These are phyloP conservation scores for Priceomyces haplophilus DNA, from an alignment of 805 yeast species.

Conservation along the genomic window DNA sequence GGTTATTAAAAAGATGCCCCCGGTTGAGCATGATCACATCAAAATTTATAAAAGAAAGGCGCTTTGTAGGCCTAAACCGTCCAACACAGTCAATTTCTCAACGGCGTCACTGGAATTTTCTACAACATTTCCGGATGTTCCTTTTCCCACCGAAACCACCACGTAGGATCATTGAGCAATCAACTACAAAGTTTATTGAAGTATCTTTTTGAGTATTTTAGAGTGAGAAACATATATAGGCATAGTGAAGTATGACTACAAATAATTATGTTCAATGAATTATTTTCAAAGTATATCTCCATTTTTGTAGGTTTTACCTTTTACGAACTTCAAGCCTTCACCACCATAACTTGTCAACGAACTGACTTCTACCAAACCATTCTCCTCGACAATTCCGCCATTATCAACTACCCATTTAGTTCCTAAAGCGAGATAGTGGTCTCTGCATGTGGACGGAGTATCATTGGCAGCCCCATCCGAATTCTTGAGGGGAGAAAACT, in stretches of 20 bases:
- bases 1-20: background rate
- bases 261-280: background rate
- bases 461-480: slow-evolving; percentile 80
- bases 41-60: slow-evolving; percentile 4
- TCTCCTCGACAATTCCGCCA: slow-evolving; percentile 60
- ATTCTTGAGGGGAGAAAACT: slow-evolving; percentile 92
- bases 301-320: slow-evolving; percentile 41
- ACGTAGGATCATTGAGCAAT: background rate
- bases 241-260: background rate
- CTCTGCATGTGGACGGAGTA: slow-evolving; percentile 78
- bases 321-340: slow-evolving; percentile 59
- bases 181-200: background rate
- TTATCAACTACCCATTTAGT: slow-evolving; percentile 67
- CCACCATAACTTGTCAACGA: slow-evolving; percentile 72
- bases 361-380: slow-evolving; percentile 68
- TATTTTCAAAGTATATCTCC: slow-evolving; percentile 26
- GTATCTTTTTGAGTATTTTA: no score
- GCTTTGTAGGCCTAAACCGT: background rate
- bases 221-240: background rate
- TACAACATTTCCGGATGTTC: background rate
- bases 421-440: slow-evolving; percentile 61
- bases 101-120: background rate
- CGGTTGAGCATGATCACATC: background rate
- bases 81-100: background rate
- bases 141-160: slow-evolving; percentile 7